Evolutionary conservation across 75 land plant genomes (phyloP).

Genomic region (Chamaecyparis obtusa): DNA sequence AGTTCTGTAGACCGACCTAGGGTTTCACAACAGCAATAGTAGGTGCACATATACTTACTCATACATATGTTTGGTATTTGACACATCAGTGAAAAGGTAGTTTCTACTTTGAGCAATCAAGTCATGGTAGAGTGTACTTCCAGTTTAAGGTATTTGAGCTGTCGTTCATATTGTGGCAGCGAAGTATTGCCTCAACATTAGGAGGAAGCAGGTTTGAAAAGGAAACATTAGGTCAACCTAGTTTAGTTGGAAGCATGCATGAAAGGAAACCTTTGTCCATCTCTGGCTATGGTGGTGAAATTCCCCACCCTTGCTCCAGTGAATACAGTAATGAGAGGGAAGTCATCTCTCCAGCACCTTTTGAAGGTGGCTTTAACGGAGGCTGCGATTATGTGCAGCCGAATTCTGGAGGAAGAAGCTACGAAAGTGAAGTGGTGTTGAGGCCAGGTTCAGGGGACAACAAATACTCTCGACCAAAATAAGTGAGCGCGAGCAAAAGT

Average conservation of each 20-base stretch:
- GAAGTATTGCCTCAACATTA: neutral
- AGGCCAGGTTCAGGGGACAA: constrained; percentile 6
- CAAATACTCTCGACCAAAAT: neutral
- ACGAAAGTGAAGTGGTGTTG: neutral
- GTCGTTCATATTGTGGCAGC: no score
- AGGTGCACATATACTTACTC: no score
- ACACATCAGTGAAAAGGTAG: no score
- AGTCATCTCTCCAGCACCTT: neutral
- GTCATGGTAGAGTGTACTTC: no score
- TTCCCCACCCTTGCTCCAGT: no score
- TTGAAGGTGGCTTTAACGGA: constrained; percentile 7
- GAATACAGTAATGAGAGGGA: neutral
- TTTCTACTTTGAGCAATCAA: no score
- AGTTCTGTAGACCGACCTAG: no score
- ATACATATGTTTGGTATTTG: no score
- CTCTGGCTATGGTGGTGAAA: no score
- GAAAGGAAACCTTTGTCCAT: neutral
- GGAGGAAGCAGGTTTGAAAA: neutral
- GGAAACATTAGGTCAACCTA: neutral
- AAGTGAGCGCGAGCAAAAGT: no score
- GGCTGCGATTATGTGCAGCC: neutral
- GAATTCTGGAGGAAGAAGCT: neutral
- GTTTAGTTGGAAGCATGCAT: neutral
- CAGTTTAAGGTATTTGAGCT: no score
- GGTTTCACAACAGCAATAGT: no score